Evolutionary conservation across 2,329 filamentous ascomycete genomes (phyloP), one percentile per base, ranked within the genome.

Genomic region (Phialophora macrospora): DNA sequence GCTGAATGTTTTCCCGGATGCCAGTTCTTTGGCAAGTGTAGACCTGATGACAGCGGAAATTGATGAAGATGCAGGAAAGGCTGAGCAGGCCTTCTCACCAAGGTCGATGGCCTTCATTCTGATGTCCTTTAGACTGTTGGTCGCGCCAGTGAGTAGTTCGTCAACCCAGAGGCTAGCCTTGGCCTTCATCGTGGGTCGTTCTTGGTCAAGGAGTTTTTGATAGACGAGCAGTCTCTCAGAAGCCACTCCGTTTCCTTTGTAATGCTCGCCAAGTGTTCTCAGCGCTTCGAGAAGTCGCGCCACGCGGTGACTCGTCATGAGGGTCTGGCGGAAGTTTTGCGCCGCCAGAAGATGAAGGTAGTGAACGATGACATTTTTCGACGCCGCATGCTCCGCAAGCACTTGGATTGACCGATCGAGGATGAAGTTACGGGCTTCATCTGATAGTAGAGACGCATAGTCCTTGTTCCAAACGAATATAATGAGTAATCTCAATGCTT

Each of bases 231-330:
- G 82, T 17, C 94, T 88, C 65, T 90, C 88, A 71, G 89, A 88
- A 46, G 93, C 81, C 44, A 96, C 90, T 66, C 90, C 92, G 74
- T 93, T 96, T 20, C 93, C 93, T 66, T 85, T 89, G 49, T 94
- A 80, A 60, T 90, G 86, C 2, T 90, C 83, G 62, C 92, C 89
- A 41, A 97, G 87, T 6, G 84, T 85, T 74, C 91, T 87, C 7
- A 98, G 79, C 0, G 88, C 85, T 0, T 84, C 81, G 11, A 99
- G 81, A 12, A 97, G 81, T 44, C 87, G 87, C 34, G 88, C 87
- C 1, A 91, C 85, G 60, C 92, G 87, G 49, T 67, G 63, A 48
- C 60, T 65, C 12, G 60, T 65, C 22, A 72, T 44, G 41, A 92
- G 84, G 70, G 89, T 90, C 1, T 86, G 71, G 0, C 88, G 80